Conservation (phyloP, 257 asterid genomes). For the Forsythia viridissima region DNA sequence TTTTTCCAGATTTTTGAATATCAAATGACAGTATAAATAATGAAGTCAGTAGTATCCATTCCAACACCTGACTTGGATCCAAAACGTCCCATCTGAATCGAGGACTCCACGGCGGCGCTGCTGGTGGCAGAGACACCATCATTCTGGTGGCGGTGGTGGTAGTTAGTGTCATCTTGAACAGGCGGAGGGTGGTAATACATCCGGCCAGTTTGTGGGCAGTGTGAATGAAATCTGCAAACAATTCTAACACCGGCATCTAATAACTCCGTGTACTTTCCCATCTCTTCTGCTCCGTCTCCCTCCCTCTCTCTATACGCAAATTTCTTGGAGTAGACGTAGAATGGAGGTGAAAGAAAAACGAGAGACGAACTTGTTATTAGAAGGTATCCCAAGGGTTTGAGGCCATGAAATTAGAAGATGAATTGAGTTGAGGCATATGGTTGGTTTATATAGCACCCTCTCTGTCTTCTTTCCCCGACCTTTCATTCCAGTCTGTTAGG, state of each 20-base stretch:
- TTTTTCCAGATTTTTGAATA: background rate
- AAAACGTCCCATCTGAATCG: slow-evolving; percentile 12
- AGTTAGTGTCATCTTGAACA: slow-evolving; percentile 8
- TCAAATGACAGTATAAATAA: slow-evolving; percentile 48
- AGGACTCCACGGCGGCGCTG: slow-evolving; percentile 1
- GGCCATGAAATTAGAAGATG: slow-evolving; percentile 17
- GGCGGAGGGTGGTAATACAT: slow-evolving; percentile 72
- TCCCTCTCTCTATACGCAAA: background rate
- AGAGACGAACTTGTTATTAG: background rate
- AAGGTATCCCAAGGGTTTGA: slow-evolving; percentile 15
- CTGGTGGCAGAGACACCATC: background rate
- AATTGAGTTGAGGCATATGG: background rate
- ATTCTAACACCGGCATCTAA: slow-evolving; percentile 48
- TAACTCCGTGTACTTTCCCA: slow-evolving; percentile 56
- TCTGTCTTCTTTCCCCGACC: background rate
- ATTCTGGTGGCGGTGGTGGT: background rate
- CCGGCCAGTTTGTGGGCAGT: slow-evolving; percentile 74
- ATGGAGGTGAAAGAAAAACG: background rate
- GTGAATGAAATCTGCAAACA: slow-evolving; percentile 56
- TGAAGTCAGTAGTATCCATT: slow-evolving; percentile 53
- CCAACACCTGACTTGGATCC: slow-evolving; percentile 23
- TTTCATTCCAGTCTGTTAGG: background rate
- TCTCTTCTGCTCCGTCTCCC: background rate
- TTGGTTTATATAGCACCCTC: background rate
- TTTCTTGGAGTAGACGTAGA: too few relatives aligned